Evolutionary conservation across 345 rosid species (phyloP).

Genomic region (Eucalyptus brandiana): DNA sequence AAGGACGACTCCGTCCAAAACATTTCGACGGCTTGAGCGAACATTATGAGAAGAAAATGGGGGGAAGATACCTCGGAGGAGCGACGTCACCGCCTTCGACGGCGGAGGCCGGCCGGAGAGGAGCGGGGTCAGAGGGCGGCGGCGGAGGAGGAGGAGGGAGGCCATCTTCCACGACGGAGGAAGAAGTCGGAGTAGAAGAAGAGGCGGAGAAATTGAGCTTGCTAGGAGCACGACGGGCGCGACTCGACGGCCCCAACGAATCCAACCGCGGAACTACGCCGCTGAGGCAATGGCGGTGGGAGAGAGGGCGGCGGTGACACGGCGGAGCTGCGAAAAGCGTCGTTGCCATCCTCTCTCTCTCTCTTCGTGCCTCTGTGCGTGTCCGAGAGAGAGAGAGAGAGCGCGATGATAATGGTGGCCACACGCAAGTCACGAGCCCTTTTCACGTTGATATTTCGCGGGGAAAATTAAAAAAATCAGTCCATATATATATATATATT

Average conservation of each 20-base stretch:
- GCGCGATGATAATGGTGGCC: background rate
- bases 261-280: background rate
- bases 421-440: background rate
- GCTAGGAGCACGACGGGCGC: slow-evolving; percentile 6
- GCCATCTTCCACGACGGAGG: slow-evolving; percentile 29
- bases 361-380: background rate
- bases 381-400: background rate
- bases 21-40: background rate
- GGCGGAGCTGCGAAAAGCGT: background rate
- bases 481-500: background rate
- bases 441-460: background rate
- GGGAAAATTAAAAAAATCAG: background rate
- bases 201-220: slow-evolving; percentile 15
- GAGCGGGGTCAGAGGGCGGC: background rate
- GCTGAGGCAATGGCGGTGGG: background rate
- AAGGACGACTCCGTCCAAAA: background rate
- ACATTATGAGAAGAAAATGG: background rate
- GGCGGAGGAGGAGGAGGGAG: background rate
- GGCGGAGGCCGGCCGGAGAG: slow-evolving; percentile 7
- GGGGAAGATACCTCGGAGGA: slow-evolving; percentile 19
- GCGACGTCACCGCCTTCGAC: slow-evolving; percentile 1
- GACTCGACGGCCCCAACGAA: slow-evolving; percentile 1
- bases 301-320: background rate
- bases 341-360: background rate
- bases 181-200: slow-evolving; percentile 10